Percentiles rank a stretch among this genome's conserved stretches.
Evolutionary conservation across 1,139 yeast genomes (phyloP).

Genomic region (Arxiozyma heterogenica): DNA sequence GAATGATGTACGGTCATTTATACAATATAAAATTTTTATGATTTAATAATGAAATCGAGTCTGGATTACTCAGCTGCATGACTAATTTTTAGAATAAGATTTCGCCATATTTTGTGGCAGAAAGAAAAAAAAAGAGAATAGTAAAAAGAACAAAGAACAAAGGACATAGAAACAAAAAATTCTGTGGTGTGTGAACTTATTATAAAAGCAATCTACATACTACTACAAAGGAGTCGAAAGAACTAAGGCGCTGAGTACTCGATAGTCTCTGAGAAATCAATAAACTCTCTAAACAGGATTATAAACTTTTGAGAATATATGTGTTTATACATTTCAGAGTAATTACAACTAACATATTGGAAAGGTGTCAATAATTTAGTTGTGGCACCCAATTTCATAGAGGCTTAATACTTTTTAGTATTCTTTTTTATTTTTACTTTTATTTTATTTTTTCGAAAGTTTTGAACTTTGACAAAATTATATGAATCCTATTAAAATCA

Average conservation of each 20-base stretch:
- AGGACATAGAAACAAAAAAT: too few species aligned
- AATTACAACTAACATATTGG: not conserved
- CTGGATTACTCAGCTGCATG: not conserved
- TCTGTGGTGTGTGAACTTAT: not conserved
- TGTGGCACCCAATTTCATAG: not conserved
- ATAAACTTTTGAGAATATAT: too few species aligned
- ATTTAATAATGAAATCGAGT: not conserved
- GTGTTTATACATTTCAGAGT: not conserved
- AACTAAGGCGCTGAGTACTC: not conserved
- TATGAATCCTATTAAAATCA: not conserved
- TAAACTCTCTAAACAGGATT: not conserved
- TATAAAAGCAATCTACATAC: not conserved
- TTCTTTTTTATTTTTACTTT: too few species aligned
- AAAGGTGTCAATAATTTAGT: not conserved
- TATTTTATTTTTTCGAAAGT: too few species aligned
- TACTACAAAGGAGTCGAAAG: not conserved
- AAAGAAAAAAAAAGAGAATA: too few species aligned
- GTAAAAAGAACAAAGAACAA: too few species aligned
- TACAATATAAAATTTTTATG: too few species aligned
- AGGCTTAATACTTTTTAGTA: not conserved
- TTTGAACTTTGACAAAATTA: not conserved
- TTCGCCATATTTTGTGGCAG: not conserved
- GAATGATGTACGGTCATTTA: too few species aligned
- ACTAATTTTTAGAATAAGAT: not conserved
- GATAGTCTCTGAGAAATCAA: not conserved